A percentile compares a stretch with the other conserved stretches of the same genome.
Conservation (phyloP, 352 stramenopile species). For the Thraustochytrium striatum region DNA sequence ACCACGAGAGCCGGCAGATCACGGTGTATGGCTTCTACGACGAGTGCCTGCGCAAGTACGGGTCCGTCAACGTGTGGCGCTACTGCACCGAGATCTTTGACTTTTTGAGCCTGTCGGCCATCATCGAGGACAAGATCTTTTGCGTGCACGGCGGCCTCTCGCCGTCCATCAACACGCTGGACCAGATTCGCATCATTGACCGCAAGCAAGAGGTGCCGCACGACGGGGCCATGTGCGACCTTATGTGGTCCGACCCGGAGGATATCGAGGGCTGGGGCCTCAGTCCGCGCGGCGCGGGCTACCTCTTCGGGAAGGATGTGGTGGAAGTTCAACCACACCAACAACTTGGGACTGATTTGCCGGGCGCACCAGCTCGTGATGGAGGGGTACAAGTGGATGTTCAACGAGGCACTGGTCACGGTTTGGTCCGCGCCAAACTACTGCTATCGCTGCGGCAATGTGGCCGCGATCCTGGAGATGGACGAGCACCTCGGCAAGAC, state of each 20-base stretch:
- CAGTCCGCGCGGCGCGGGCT: conserved; percentile 91
- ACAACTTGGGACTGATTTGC: conserved; percentile 95
- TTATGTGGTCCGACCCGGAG: conserved; percentile 86
- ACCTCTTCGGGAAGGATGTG: conserved; percentile 96
- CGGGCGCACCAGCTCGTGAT: conserved; percentile 92
- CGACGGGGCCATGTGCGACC: conserved; percentile 97
- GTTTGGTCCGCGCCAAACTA: conserved; percentile 99
- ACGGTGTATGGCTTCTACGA: conserved; percentile 99
- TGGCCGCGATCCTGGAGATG: conserved; percentile 96
- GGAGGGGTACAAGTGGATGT: conserved; percentile 78
- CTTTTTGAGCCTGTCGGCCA: conserved; percentile 93
- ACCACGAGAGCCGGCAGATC: conserved; percentile 97
- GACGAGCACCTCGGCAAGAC: conserved; percentile 84
- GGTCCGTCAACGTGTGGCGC: conserved; percentile 96
- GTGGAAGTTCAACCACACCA: conserved; percentile 98
- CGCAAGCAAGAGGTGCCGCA: conserved; percentile 98
- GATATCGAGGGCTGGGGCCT: conserved; percentile 98
- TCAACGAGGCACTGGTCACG: conserved; percentile 90
- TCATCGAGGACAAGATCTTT: conserved; percentile 99
- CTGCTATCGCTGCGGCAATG: conserved; percentile 97
- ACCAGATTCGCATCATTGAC: conserved; percentile 82
- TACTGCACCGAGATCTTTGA: conserved; percentile 99
- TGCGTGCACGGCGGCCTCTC: conserved; percentile 98
- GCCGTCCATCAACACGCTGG: conserved; percentile 70
- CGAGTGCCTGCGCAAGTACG: conserved; percentile 96